Evolutionary conservation across 495 filamentous ascomycete species (phyloP).

Genomic region (Penicillium daleae): DNA sequence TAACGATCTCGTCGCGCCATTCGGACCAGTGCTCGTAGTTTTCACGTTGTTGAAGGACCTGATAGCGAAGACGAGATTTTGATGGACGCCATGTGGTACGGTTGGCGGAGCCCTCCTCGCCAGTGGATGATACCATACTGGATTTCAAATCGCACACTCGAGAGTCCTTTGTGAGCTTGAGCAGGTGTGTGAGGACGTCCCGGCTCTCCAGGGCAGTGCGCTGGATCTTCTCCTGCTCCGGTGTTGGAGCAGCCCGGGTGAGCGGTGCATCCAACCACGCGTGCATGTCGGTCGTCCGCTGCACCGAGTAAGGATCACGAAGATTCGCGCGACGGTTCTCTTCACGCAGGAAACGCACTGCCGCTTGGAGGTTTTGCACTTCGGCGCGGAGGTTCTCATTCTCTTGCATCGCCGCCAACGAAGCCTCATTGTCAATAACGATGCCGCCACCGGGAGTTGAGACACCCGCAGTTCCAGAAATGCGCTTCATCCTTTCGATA

Average conservation of each 20-base stretch:
- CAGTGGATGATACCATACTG: constrained; percentile 36
- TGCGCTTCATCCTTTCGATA: constrained; percentile 58
- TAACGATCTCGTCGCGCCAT: constrained; percentile 60
- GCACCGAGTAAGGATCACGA: constrained; percentile 61
- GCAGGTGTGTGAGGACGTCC: constrained; percentile 71
- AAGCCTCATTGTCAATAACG: constrained; percentile 49
- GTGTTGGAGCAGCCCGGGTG: constrained; percentile 43
- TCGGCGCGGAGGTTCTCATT: constrained; percentile 73
- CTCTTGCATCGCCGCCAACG: constrained; percentile 66
- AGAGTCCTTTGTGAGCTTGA: constrained; percentile 65
- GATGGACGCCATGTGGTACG: constrained; percentile 64
- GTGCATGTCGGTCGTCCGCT: constrained; percentile 55
- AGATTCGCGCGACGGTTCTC: constrained; percentile 71
- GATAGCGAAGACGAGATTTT: constrained; percentile 59
- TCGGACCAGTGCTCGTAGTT: constrained; percentile 63
- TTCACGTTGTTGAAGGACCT: constrained; percentile 62
- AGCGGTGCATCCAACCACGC: constrained; percentile 70
- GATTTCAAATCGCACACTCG: constrained; percentile 59
- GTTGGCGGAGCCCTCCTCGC: constrained; percentile 42
- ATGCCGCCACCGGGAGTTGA: constrained; percentile 42
- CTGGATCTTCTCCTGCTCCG: constrained; percentile 59
- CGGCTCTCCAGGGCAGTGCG: constrained; percentile 67
- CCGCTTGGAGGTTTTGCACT: constrained; percentile 70
- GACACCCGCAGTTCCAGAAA: constrained; percentile 57
- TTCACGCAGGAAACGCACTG: constrained; percentile 77